These are phyloP conservation scores for Bondarzewia mesenterica DNA, from an alignment of 1,284 basidiomycete genomes.

Conservation along the genomic window DNA sequence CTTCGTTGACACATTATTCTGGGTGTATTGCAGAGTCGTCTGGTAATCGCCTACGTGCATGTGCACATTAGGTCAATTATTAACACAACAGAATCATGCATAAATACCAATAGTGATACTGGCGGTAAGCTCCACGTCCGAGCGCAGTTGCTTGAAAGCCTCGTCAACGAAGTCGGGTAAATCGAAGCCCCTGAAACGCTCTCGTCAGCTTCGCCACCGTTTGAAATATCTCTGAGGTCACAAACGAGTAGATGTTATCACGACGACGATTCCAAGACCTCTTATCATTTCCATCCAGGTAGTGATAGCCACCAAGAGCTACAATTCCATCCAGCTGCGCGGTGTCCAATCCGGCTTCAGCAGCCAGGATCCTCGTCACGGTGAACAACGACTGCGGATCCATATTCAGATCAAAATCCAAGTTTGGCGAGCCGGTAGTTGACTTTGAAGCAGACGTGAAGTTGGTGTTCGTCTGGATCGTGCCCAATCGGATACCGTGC, in stretches of 20 bases:
- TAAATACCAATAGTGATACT: constrained; percentile 50
- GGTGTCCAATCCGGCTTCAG: constrained; percentile 55
- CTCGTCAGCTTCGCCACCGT: background rate
- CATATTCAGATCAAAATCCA: constrained; percentile 64
- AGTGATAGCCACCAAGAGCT: constrained; percentile 59
- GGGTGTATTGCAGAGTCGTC: constrained; percentile 57
- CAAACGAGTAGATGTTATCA: constrained; percentile 48
- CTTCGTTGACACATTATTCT: constrained; percentile 45
- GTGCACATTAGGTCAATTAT: background rate
- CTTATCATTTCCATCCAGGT: constrained; percentile 36
- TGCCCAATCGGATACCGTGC: constrained; percentile 59
- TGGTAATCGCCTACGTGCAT: constrained; percentile 45
- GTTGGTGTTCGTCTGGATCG: constrained; percentile 48
- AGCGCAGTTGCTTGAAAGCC: constrained; percentile 58
- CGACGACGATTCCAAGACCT: constrained; percentile 22
- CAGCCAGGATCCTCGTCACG: constrained; percentile 57
- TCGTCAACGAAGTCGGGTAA: constrained; percentile 57
- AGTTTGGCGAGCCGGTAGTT: constrained; percentile 48
- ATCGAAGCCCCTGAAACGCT: constrained; percentile 47
- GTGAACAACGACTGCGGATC: constrained; percentile 69
- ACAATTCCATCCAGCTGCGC: constrained; percentile 66
- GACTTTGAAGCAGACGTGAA: constrained; percentile 49
- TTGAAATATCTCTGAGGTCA: constrained; percentile 9
- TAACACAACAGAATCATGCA: background rate
- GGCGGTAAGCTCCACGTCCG: constrained; percentile 53